Conservation (phyloP, 129 eudicot genomes). For the Chrysanthemum makinoi region DNA sequence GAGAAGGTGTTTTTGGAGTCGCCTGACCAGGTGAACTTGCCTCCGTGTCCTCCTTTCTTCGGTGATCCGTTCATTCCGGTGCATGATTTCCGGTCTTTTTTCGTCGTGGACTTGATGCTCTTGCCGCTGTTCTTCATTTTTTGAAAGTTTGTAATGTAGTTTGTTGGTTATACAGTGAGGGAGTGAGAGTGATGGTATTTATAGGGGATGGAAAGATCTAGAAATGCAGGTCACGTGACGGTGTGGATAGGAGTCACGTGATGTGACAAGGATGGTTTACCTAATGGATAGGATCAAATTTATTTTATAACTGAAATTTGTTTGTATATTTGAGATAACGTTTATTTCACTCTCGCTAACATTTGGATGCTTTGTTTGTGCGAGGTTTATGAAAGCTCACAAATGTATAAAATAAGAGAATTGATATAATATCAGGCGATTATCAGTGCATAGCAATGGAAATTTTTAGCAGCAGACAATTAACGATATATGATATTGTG, state of each 20-base stretch:
- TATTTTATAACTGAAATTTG: too few relatives aligned
- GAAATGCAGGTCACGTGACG: neutral
- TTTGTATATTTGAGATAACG: too few relatives aligned
- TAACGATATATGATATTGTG: too few relatives aligned
- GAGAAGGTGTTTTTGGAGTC: constrained; percentile 44
- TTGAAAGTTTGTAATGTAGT: neutral
- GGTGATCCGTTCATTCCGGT: constrained; percentile 73
- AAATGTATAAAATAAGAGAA: too few relatives aligned
- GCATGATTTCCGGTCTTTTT: constrained; percentile 35
- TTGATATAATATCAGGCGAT: too few relatives aligned
- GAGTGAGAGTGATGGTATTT: too few relatives aligned
- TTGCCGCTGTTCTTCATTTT: neutral
- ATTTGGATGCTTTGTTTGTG: too few relatives aligned
- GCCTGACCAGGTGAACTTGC: constrained; percentile 92
- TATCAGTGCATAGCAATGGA: too few relatives aligned
- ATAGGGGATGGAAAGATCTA: neutral
- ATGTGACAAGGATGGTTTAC: neutral
- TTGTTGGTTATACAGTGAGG: too few relatives aligned
- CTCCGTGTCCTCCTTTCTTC: constrained; percentile 91
- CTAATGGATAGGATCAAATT: neutral
- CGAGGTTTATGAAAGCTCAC: too few relatives aligned
- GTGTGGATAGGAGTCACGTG: neutral
- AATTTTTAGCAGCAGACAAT: too few relatives aligned
- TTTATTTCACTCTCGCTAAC: too few relatives aligned
- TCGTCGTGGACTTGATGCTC: neutral